These are phyloP conservation scores for Capsicum pubescens DNA, from an alignment of 257 asterid genomes.

Conservation along the genomic window DNA sequence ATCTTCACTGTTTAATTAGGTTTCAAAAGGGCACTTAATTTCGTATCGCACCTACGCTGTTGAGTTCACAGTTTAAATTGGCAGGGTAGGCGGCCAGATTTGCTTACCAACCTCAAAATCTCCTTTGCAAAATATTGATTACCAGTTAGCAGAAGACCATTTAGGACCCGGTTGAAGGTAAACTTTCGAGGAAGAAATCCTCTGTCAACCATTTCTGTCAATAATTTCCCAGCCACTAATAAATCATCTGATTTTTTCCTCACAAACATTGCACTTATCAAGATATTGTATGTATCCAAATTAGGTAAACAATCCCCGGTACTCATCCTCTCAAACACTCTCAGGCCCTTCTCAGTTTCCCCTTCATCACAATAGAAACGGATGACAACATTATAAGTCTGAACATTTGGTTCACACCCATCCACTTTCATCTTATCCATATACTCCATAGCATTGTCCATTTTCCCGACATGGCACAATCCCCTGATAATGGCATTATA, in stretches of 20 bases:
- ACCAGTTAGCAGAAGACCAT: constrained; percentile 90
- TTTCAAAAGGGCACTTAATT: no score
- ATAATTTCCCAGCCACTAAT: constrained; percentile 77
- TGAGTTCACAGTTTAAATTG: no score
- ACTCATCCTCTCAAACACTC: constrained; percentile 69
- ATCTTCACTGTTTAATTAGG: neutral
- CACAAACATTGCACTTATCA: constrained; percentile 83
- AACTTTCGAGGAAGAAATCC: constrained; percentile 78
- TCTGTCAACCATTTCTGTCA: constrained; percentile 86
- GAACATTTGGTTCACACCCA: constrained; percentile 72
- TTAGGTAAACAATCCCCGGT: constrained; percentile 69
- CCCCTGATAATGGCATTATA: constrained; percentile 80
- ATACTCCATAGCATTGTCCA: constrained; percentile 68
- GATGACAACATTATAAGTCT: no score
- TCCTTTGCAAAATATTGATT: constrained; percentile 87
- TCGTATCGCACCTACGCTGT: no score
- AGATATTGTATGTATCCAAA: constrained; percentile 83
- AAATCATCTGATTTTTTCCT: constrained; percentile 78
- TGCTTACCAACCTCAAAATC: no score
- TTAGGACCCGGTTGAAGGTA: constrained; percentile 77
- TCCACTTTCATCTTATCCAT: constrained; percentile 66
- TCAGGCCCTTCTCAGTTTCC: no score
- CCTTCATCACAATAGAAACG: no score
- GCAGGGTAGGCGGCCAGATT: no score
- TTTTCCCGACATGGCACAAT: constrained; percentile 70